These are phyloP conservation scores for Recurvomyces mirabilis DNA, from an alignment of 495 filamentous ascomycete species.

Conservation along the genomic window DNA sequence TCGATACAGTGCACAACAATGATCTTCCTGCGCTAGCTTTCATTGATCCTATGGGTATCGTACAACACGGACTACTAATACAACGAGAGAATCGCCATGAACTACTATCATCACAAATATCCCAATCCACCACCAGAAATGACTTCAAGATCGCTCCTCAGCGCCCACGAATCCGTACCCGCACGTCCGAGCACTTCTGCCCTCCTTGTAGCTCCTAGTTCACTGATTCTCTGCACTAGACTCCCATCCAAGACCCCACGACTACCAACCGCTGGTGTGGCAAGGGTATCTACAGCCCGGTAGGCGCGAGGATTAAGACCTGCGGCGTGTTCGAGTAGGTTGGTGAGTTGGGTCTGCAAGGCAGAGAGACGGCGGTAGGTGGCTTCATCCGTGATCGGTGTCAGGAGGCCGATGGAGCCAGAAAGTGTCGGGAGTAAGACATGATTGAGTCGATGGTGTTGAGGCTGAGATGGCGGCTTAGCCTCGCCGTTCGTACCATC, in stretches of 20 bases:
- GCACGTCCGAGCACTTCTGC: conserved; percentile 52
- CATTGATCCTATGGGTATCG: too few species aligned
- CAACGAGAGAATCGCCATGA: too few species aligned
- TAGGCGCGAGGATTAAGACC: conserved; percentile 76
- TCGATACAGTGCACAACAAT: too few species aligned
- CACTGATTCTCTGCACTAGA: conserved; percentile 53
- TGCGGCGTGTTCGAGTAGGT: conserved; percentile 59
- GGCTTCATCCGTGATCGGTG: conserved; percentile 64
- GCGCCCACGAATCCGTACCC: conserved; percentile 40
- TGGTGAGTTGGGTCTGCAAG: conserved; percentile 68
- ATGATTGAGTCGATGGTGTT: conserved; percentile 45
- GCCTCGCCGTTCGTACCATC: conserved; percentile 30
- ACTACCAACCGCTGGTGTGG: conserved; percentile 36
- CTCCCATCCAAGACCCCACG: conserved; percentile 53
- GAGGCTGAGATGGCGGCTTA: conserved; percentile 17
- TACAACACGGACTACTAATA: too few species aligned
- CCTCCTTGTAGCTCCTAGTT: conserved; percentile 54
- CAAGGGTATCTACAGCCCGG: conserved; percentile 40
- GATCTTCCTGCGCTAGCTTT: too few species aligned
- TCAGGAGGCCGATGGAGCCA: conserved; percentile 65
- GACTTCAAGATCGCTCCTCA: conserved; percentile 49
- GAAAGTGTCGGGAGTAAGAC: conserved; percentile 61
- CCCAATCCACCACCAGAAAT: conserved; percentile 49
- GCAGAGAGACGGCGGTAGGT: conserved; percentile 72
- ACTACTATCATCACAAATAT: too few species aligned